phyloP scores from a whole-genome alignment of 2,329 filamentous ascomycete species.

The Coniochaeta sp. region DNA sequence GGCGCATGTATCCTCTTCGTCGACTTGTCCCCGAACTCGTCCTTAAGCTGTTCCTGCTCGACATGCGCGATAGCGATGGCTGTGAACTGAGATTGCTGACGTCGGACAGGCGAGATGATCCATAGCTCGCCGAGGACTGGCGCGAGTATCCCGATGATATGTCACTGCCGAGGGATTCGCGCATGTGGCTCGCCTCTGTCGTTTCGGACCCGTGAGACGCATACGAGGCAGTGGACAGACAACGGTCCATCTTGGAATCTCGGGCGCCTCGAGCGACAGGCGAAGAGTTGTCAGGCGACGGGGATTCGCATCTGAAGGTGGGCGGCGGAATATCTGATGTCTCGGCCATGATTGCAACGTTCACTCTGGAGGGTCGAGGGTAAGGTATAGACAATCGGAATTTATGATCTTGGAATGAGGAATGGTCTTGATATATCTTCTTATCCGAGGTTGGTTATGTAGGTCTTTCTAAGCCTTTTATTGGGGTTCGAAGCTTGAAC shows the following conservation, averaged over 20 bases:
- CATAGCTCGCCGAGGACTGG: conserved; percentile 55
- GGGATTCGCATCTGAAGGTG: conserved; percentile 47
- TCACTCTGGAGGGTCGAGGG: not conserved
- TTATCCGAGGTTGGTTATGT: not conserved
- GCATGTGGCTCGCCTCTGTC: conserved; percentile 34
- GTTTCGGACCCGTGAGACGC: conserved; percentile 47
- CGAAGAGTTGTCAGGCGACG: conserved; percentile 57
- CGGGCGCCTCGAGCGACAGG: conserved; percentile 52
- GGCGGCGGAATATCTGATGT: conserved; percentile 23
- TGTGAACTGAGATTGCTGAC: conserved; percentile 19
- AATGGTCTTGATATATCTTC: not conserved
- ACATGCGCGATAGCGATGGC: conserved; percentile 17
- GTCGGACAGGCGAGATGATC: conserved; percentile 36
- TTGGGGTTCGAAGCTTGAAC: conserved; percentile 1
- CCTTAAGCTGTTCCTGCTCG: conserved; percentile 18
- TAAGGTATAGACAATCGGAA: too few relatives aligned
- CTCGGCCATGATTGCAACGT: conserved; percentile 24
- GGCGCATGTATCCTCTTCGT: conserved; percentile 78
- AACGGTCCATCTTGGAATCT: conserved; percentile 34
- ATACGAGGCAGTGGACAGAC: conserved; percentile 55
- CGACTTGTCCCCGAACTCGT: conserved; percentile 20
- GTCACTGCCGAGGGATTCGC: conserved; percentile 49
- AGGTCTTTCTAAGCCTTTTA: not conserved
- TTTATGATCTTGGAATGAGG: not conserved
- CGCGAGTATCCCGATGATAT: conserved; percentile 44